Evolutionary conservation across 148 eudicot genomes (phyloP), one percentile per base, ranked within the genome.

Genomic region (Rhododendron williamsianum): DNA sequence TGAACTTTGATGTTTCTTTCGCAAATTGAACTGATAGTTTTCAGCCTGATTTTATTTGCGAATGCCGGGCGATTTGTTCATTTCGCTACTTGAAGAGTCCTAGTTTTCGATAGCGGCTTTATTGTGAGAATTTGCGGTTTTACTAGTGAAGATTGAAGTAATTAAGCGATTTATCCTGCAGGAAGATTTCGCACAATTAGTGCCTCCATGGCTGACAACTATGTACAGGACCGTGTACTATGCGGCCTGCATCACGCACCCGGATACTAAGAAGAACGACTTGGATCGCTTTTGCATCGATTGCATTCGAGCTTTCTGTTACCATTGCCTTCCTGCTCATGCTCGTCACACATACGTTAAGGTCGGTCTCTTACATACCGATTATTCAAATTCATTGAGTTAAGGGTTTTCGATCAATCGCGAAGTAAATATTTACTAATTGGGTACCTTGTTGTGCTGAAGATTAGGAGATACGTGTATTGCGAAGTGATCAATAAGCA

Each of bases 381-480:
- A 4, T 71, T 71, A 4, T 71, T 71, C 73, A 54, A 12, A 16
- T 41, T 41, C 19, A 54, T 18, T 67, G 19, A 6, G 13, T 25
- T 67, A n/a, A n/a, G 73, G 33, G 33, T 67, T 67, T 67, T 25
- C 11, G 45, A 41, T 41, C 45, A 67, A n/a, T 9, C 6, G 76
- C 5, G 38, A 71, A 27, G 36, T 13, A 60, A 71, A 33, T 13
- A n/a, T n/a, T n/a, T n/a, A 35, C 19, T 30, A 4, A 33, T 72
- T 12, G 33, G 30, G 76, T 30, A 10, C 9, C 18, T 13, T 71
- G 0, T 71, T 15, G 19, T 15, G 19, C 9, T 19, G 18, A 81
- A 81, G 83, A 81, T 81, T 36, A 4, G 72, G 51, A 81, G 73
- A 81, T 81, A 81, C 27, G 73, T 81, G 13, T 81, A 81, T 23